phyloP scores from a whole-genome alignment of 2,329 filamentous ascomycete species.

The Pestalotiopsis sp. region DNA sequence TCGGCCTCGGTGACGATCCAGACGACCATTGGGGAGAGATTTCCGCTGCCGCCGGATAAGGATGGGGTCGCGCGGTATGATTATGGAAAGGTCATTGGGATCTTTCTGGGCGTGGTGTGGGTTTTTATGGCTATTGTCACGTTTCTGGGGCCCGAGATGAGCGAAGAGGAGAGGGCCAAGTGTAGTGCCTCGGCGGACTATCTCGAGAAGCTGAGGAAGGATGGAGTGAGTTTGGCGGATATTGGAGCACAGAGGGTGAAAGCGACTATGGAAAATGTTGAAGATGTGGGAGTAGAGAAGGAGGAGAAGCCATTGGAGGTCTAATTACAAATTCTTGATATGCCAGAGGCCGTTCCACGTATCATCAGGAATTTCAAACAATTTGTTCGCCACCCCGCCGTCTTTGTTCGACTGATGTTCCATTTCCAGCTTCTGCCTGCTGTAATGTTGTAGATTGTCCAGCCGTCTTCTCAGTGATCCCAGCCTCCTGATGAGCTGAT shows the following conservation, averaged over 20 bases:
- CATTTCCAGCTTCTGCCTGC: too few relatives aligned
- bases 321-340: too few relatives aligned
- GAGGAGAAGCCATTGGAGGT: background rate
- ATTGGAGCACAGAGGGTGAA: slow-evolving; percentile 20
- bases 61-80: slow-evolving; percentile 59
- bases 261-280: background rate
- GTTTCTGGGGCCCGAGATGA: slow-evolving; percentile 60
- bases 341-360: too few relatives aligned
- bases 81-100: slow-evolving; percentile 85
- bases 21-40: slow-evolving; percentile 73
- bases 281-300: background rate
- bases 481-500: too few relatives aligned
- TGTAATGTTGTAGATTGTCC: too few relatives aligned
- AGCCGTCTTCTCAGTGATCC: too few relatives aligned
- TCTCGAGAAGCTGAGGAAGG: slow-evolving; percentile 22
- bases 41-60: slow-evolving; percentile 64
- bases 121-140: slow-evolving; percentile 62
- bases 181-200: slow-evolving; percentile 16
- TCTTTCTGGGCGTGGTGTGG: slow-evolving; percentile 88
- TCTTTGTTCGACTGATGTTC: too few relatives aligned
- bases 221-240: slow-evolving; percentile 19
- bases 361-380: too few relatives aligned
- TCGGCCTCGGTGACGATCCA: slow-evolving; percentile 76
- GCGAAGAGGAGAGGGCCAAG: slow-evolving; percentile 21
- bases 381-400: too few relatives aligned